These are phyloP conservation scores for Papiliotrema flavescens DNA, from an alignment of 1,284 basidiomycete species.

Conservation along the genomic window DNA sequence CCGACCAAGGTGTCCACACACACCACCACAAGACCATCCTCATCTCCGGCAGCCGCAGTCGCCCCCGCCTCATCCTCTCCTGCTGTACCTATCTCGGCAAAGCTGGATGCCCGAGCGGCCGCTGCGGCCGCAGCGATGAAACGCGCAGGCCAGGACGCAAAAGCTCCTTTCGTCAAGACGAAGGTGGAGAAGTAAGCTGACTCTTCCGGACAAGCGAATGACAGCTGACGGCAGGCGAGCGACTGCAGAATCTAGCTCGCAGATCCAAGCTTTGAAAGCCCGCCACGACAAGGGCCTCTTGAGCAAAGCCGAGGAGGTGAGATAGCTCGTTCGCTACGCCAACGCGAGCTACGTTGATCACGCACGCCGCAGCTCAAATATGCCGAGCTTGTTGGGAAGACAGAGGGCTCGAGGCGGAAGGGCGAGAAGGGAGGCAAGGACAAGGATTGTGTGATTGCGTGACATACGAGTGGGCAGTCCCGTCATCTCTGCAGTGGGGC, in stretches of 20 bases:
- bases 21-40: neutral
- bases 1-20: slow-evolving; percentile 9
- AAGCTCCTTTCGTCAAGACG: slow-evolving; percentile 45
- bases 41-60: slow-evolving; percentile 1
- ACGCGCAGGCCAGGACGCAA: slow-evolving; percentile 45
- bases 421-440: slow-evolving; percentile 23
- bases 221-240: slow-evolving; percentile 30
- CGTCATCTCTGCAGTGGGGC: too few relatives aligned
- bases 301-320: slow-evolving; percentile 48
- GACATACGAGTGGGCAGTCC: too few relatives aligned
- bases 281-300: slow-evolving; percentile 48
- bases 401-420: slow-evolving; percentile 30
- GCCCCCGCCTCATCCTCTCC: slow-evolving; percentile 4
- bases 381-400: slow-evolving; percentile 43
- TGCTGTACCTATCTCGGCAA: slow-evolving; percentile 1
- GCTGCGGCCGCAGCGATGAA: slow-evolving; percentile 43
- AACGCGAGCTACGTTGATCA: neutral
- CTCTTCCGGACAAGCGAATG: neutral
- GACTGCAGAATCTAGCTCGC: slow-evolving; percentile 38
- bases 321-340: slow-evolving; percentile 15
- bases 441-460: slow-evolving; percentile 20
- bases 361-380: slow-evolving; percentile 34
- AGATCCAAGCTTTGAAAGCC: slow-evolving; percentile 42
- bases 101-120: slow-evolving; percentile 40
- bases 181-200: slow-evolving; percentile 43